Base-by-base conservation (phyloP, 306 rosid species). In the Lablab purpureus region DNA sequence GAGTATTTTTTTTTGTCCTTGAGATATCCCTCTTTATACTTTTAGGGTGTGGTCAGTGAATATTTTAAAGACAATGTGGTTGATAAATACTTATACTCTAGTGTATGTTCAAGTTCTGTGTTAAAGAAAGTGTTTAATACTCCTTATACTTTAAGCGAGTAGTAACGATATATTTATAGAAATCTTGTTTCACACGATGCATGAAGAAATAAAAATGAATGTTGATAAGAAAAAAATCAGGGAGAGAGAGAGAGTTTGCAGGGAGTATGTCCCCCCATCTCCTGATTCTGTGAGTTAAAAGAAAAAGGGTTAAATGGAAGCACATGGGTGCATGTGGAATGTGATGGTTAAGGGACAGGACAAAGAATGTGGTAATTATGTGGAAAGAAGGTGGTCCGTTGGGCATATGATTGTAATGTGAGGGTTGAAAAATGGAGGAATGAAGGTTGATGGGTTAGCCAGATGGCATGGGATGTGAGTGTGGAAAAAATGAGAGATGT, bases 381-480 rank as follows among this genome's bases (percentile, higher is more conserved):
- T n/a, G 19, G 15, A 69, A 69, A 62, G 13, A 28, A 28, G 12
- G 21, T 28, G 67, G 34, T 23, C 64, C n/a, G 17, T 56, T 56
- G 5, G 40, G 0, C 40, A 34, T 34, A 34, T 30, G 4, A 30
- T 2, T 30, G 34, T 30, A 30, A 30, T 30, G 2, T 2, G 4
- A 30, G 34, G 34, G 34, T 43, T 11, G 17, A 43, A 12, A 40
- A 40, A 37, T 40, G 13, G 49, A 43, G 49, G 14, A 43, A 34
- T 34, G 40, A 23, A 70, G 22, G 55, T 67, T 32, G 85, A 83
- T 75, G 75, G 67, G 60, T 49, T 72, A 60, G 84, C 68, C 88
- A 84, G 81, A 28, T 82, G 66, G 43, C 45, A 75, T 78, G 19
- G 14, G n/a, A 49, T n/a, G 80, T 80, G 71, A 36, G 46, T 25